Conservation (phyloP, 176 grass and related monocot genomes). For the Saccharum spontaneum region DNA sequence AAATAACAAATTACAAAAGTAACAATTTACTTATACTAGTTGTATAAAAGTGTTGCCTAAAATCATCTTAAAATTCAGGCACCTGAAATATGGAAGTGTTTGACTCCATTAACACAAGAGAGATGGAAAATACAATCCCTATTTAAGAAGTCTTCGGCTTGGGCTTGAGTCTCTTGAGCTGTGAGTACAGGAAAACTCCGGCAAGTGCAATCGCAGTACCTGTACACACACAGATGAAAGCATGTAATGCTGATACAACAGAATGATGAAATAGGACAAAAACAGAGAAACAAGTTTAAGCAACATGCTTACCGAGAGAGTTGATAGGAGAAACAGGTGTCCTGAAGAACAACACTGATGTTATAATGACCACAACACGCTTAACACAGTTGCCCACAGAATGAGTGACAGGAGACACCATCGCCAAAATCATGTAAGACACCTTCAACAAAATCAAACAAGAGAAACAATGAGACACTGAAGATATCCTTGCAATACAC, state of each 20-base stretch:
- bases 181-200: constrained; percentile 95
- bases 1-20: too few relatives aligned
- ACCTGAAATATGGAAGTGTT: neutral
- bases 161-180: constrained; percentile 85
- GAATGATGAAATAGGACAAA: neutral
- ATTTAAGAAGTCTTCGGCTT: constrained; percentile 66
- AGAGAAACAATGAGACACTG: neutral
- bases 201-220: constrained; percentile 64
- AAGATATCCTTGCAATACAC: neutral
- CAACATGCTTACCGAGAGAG: constrained; percentile 55
- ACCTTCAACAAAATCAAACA: constrained; percentile 47
- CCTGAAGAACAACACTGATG: constrained; percentile 91
- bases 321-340: constrained; percentile 92
- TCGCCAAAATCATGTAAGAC: constrained; percentile 88
- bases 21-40: too few relatives aligned
- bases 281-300: neutral
- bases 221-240: constrained; percentile 3
- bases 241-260: neutral
- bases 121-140: neutral
- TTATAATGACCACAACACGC: constrained; percentile 86
- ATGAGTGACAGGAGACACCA: constrained; percentile 87
- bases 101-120: neutral
- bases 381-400: constrained; percentile 96
- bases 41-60: too few relatives aligned
- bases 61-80: neutral